These are phyloP conservation scores for Xerocomellus chrysenteron DNA, from an alignment of 768 basidiomycete species.

Conservation along the genomic window DNA sequence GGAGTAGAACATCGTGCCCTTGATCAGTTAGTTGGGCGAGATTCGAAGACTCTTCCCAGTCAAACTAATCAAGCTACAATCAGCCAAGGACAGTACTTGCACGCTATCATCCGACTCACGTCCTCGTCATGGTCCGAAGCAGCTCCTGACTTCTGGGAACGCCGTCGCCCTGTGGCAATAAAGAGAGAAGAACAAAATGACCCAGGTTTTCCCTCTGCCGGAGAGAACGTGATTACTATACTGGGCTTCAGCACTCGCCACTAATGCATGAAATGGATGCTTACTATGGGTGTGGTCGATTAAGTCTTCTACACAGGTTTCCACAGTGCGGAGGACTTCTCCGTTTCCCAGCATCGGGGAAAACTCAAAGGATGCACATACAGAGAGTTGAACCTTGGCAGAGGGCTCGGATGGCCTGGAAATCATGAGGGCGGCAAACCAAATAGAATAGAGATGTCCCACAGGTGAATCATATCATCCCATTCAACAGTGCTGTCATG, in stretches of 20 bases:
- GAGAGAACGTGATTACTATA: background rate
- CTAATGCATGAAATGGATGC: background rate
- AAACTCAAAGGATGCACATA: slow-evolving; percentile 3
- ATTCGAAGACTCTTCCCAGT: background rate
- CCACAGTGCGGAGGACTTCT: background rate
- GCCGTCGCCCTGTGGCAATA: background rate
- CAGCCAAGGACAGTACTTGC: background rate
- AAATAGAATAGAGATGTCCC: background rate
- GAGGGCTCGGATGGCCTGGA: background rate
- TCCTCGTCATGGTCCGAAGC: background rate
- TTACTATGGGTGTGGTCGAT: background rate
- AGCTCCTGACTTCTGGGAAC: background rate
- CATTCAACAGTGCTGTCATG: background rate
- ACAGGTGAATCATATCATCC: background rate
- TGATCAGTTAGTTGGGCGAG: background rate
- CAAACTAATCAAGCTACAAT: background rate
- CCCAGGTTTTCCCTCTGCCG: background rate
- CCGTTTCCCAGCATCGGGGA: slow-evolving; percentile 2
- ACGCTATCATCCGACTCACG: background rate
- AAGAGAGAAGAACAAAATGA: background rate
- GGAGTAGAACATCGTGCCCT: background rate
- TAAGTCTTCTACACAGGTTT: background rate
- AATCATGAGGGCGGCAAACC: background rate
- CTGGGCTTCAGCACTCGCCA: background rate
- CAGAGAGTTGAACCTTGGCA: background rate